phyloP scores from a whole-genome alignment of 106 monocot species.

The Dendrobium catenatum region DNA sequence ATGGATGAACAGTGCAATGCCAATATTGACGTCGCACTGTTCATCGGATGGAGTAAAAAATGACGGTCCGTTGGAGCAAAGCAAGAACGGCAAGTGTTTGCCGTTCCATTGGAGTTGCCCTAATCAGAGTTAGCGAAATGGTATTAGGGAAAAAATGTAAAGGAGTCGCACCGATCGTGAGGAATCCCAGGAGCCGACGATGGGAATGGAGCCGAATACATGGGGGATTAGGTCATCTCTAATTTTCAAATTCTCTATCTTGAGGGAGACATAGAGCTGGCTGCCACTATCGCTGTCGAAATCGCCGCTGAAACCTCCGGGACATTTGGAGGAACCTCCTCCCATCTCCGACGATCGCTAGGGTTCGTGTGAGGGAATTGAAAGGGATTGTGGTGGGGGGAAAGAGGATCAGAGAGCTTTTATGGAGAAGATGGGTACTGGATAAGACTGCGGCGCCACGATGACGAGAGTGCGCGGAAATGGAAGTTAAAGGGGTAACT shows the following conservation, averaged over 20 bases:
- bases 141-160: background rate
- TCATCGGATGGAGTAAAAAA: too few species aligned
- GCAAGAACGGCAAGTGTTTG: too few species aligned
- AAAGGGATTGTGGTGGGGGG: background rate
- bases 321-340: conserved; percentile 20
- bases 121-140: background rate
- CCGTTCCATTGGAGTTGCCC: too few species aligned
- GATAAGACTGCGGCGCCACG: background rate
- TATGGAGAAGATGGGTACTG: background rate
- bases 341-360: conserved; percentile 20
- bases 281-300: conserved; percentile 7
- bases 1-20: too few species aligned
- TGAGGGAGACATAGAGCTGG: conserved; percentile 71
- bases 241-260: conserved; percentile 43
- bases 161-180: conserved; percentile 45
- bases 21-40: too few species aligned
- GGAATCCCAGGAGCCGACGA: conserved; percentile 70
- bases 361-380: background rate
- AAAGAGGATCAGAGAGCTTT: background rate
- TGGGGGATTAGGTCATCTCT: conserved; percentile 49
- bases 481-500: background rate
- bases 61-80: too few species aligned
- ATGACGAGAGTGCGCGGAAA: background rate
- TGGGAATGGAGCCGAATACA: conserved; percentile 54
- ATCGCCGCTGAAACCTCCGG: conserved; percentile 17